Base-by-base conservation (phyloP, 2,329 filamentous ascomycete genomes). In the Diaporthe eres region DNA sequence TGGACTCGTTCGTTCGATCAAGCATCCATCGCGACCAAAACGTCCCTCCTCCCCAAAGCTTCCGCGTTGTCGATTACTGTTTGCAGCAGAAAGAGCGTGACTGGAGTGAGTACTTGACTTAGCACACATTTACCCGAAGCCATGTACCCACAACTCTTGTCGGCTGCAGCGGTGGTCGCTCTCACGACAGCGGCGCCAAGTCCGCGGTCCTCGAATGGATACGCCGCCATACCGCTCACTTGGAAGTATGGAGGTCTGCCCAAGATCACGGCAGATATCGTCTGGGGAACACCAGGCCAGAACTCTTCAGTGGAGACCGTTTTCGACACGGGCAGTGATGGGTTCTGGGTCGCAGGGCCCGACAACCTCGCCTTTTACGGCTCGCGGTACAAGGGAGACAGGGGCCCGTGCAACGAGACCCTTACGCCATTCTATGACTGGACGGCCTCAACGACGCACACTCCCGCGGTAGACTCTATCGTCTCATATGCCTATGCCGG, bases 361-460 rank as follows among this genome's bases (percentile, higher is more conserved):
- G 37, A 28, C n/a, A 71, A 71, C 7, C 22, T 71, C 39, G 67
- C 67, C 22, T 71, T 71, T 12, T 71, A 71, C 25, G 67, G 67
- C 7, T 31, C 49, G 3, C 15, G 28, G 6, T 71, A 71, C 67
- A 55, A 25, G n/a, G 67, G 67, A 0, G 17, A n/a, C 15, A 55
- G 34, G 22, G 67, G 67, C n/a, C 68, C 68, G 1, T 71, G 53
- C 68, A 71, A 71, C 13, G 68, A 58, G 34, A 71, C 68, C 7
- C 68, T 58, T 17, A 34, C 53, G 6, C 53, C 53, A 5, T 58
- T 31, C 42, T 71, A 71, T 57, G 68, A 71, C 53, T 71, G 53
- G 39, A n/a, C 25, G 1, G 25, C 17, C 17, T 71, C 68, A 7
- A 53, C 53, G 4, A 58, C 53, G 2, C 53, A 58, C 7, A 34